Evolutionary conservation across 1,284 basidiomycete genomes (phyloP), one percentile per base, ranked within the genome.

Genomic region (Austroboletus niveus): DNA sequence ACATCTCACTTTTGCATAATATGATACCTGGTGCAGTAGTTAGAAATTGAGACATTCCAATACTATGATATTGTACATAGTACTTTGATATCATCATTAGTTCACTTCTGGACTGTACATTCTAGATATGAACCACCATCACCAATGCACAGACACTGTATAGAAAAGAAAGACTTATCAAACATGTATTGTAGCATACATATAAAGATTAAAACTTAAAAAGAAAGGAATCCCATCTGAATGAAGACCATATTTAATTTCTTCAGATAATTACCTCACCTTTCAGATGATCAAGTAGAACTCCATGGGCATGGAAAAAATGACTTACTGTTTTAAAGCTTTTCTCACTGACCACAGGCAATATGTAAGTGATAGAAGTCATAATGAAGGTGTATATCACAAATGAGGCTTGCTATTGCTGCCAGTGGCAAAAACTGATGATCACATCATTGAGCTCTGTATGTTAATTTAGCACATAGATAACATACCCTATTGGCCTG

Each of bases 381-480:
- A 60, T 68, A 45, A 65, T 59, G 39, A 49, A 11, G 22, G 36
- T 38, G n/a, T n/a, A n/a, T n/a, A 47, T 66, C 60, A 9, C 65
- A 66, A 8, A 53, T 4, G 8, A 64, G 53, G 22, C 60, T 55
- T 3, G 52, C 42, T 8, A 60, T 6, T 24, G 53, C 49, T 3
- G 50, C 32, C 14, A 54, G 9, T 8, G 52, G 38, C 31, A 27
- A 4, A 39, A 27, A 48, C 61, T 63, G 14, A n/a, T 7, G 11
- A 2, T 9, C 3, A 3, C 4, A 30, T 5, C 30, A 9, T 24
- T 9, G 15, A 12, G 11, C 9, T 8, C n/a, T 34, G 12, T 14
- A 11, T 41, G 62, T 61, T 57, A 50, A 0, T 5, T 8, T 34
- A 31, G 5, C 32, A 9, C 24, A 8, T 10, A 12, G 12, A 8